Evolutionary conservation across 2,329 filamentous ascomycete genomes (phyloP), one percentile per base, ranked within the genome.

Genomic region (Sporothrix inflata): DNA sequence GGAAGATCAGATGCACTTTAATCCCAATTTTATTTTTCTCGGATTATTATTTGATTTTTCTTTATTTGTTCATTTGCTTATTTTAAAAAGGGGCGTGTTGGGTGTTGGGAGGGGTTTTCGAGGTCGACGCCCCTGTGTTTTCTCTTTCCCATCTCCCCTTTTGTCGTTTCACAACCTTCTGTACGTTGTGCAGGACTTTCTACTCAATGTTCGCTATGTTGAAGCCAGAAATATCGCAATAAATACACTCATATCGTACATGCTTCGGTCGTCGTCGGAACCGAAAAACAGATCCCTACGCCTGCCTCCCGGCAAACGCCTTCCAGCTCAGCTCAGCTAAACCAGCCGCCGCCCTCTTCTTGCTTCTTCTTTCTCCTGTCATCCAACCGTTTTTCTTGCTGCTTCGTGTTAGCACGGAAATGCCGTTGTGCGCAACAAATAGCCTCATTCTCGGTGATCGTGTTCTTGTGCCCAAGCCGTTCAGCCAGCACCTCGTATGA

Each of bases 361-460:
- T 5, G 19, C 42, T 38, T 61, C 21, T 16, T n/a, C 6, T 34
- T 71, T 19, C 45, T 27, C 38, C n/a, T 40, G 30, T 71, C 70
- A 34, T 71, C 70, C 16, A n/a, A 34, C 2, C 70, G 45, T 14
- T 71, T 71, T 24, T 71, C 70, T 30, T 55, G 21, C 60, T 71
- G 60, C 24, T 14, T 42, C 7, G n/a, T 14, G 8, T 53, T 55
- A 47, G 60, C 14, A 19, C 40, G 4, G 27, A 53, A 30, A 24
- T 27, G 19, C 4, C 16, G 6, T 60, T 1, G 24, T 40, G 12
- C 12, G 9, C 53, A 30, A 14, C 12, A 27, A 34, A 6, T 34
- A 3, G 3, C 6, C 6, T 34, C 3, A 34, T 3, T 34, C 51
- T 14, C 6, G 12, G 14, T 24, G 3, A 14, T 24, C 38, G 1